Conservation (phyloP, 108 stramenopile genomes). For the Cylindrotheca closterium region DNA sequence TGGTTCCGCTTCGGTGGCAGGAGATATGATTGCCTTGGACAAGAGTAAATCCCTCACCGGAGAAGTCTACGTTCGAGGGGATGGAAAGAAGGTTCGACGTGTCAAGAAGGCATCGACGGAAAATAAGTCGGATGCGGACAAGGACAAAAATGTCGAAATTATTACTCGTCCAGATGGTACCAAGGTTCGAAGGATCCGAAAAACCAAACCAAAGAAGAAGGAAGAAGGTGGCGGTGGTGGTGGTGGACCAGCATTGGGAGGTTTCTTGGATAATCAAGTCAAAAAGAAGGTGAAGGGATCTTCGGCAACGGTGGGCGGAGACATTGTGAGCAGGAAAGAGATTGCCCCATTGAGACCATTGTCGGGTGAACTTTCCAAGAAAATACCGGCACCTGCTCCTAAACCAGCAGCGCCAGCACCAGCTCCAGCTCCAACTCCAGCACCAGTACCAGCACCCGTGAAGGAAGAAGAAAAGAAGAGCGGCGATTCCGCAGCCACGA, state of each 20-base stretch:
- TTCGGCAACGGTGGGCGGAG: conserved; percentile 34
- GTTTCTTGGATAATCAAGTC: conserved; percentile 32
- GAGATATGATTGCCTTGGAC: conserved; percentile 35
- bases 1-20: conserved; percentile 43
- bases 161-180: conserved; percentile 51
- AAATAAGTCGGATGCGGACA: conserved; percentile 9
- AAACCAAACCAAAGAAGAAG: conserved; percentile 25
- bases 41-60: conserved; percentile 35
- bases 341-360: neutral
- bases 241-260: conserved; percentile 5
- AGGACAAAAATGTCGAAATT: conserved; percentile 46
- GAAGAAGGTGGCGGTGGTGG: neutral
- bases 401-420: conserved; percentile 6
- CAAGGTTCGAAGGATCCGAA: conserved; percentile 40
- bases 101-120: conserved; percentile 20
- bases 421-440: no score
- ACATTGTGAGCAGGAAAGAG: neutral
- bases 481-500: neutral
- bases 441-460: conserved; percentile 12
- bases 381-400: conserved; percentile 1
- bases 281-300: conserved; percentile 14
- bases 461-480: conserved; percentile 14
- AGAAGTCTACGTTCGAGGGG: conserved; percentile 52
- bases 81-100: conserved; percentile 50
- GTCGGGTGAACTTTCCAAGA: neutral